Evolutionary conservation across 495 filamentous ascomycete genomes (phyloP).

Genomic region (Penicillium macrosclerotiorum): DNA sequence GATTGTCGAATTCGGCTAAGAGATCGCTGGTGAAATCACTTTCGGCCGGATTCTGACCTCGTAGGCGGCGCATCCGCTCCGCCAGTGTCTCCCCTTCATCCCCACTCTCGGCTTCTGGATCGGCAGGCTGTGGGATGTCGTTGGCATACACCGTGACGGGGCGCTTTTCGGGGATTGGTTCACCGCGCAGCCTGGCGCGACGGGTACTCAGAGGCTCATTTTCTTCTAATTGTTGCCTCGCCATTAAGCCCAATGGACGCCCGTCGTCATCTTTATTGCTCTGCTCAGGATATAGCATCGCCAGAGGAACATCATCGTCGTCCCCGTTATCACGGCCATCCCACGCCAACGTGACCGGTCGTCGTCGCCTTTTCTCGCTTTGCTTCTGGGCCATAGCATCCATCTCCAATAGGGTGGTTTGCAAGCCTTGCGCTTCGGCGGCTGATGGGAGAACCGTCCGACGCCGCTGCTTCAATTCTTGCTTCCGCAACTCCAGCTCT

Average conservation of each 20-base stretch:
- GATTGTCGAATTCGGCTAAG: conserved; percentile 64
- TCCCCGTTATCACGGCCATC: conserved; percentile 64
- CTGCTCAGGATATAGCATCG: conserved; percentile 68
- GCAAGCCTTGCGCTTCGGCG: conserved; percentile 71
- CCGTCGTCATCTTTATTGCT: conserved; percentile 54
- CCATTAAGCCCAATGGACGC: conserved; percentile 80
- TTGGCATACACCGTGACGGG: conserved; percentile 38
- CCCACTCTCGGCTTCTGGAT: conserved; percentile 41
- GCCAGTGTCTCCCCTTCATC: conserved; percentile 77
- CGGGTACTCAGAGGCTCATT: conserved; percentile 83
- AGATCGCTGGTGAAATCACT: conserved; percentile 79
- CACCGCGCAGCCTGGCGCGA: conserved; percentile 71
- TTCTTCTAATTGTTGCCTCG: conserved; percentile 81
- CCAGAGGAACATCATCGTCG: conserved; percentile 81
- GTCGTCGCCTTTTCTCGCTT: conserved; percentile 67
- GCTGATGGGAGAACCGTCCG: conserved; percentile 62
- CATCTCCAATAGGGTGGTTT: conserved; percentile 84
- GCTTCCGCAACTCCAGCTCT: conserved; percentile 86
- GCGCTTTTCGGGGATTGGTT: conserved; percentile 33
- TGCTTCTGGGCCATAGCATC: conserved; percentile 89
- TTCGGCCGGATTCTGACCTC: conserved; percentile 58
- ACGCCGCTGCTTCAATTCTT: conserved; percentile 72
- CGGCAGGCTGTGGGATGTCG: conserved; percentile 6
- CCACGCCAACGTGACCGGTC: conserved; percentile 85
- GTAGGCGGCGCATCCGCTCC: conserved; percentile 68